phyloP scores from a whole-genome alignment of 768 basidiomycete species.

The Obba rivulosa region DNA sequence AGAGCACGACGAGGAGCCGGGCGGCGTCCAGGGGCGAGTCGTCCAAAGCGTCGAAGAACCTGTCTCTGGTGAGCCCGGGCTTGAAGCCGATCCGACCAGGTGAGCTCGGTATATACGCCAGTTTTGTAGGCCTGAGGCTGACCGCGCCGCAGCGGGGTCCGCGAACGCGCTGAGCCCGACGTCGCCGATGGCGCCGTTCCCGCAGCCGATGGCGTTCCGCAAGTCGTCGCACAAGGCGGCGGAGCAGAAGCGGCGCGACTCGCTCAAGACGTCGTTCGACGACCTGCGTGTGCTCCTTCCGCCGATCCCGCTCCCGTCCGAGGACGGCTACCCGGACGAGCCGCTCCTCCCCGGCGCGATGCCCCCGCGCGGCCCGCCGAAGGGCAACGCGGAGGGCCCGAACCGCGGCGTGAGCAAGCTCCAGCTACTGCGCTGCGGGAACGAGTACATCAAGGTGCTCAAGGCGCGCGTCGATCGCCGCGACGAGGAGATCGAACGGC shows the following conservation, averaged over 20 bases:
- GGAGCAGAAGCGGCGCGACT: conserved; percentile 96
- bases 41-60: conserved; percentile 20
- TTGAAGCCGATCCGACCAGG: conserved; percentile 74
- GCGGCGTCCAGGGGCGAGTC: conserved; percentile 10
- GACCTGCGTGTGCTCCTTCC: conserved; percentile 80
- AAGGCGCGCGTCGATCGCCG: conserved; percentile 73
- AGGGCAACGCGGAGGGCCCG: conserved; percentile 83
- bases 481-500: conserved; percentile 66
- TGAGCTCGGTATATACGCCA: too few relatives aligned
- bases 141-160: conserved; percentile 27
- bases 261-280: conserved; percentile 90
- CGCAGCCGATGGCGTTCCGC: conserved; percentile 37
- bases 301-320: conserved; percentile 78
- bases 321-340: conserved; percentile 65
- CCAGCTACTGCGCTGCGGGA: conserved; percentile 85
- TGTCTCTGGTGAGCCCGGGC: conserved; percentile 41
- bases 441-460: conserved; percentile 78
- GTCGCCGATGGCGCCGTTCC: conserved; percentile 15
- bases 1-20: not conserved
- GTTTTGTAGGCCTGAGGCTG: not conserved
- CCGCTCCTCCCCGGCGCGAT: conserved; percentile 82
- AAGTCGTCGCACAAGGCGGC: conserved; percentile 93
- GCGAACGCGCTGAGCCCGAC: conserved; percentile 21
- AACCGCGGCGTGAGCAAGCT: conserved; percentile 94
- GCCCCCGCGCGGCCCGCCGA: conserved; percentile 85